Evolutionary conservation across 164 flowering plant genomes (phyloP).

Genomic region (Kalanchoe fedtschenkoi): DNA sequence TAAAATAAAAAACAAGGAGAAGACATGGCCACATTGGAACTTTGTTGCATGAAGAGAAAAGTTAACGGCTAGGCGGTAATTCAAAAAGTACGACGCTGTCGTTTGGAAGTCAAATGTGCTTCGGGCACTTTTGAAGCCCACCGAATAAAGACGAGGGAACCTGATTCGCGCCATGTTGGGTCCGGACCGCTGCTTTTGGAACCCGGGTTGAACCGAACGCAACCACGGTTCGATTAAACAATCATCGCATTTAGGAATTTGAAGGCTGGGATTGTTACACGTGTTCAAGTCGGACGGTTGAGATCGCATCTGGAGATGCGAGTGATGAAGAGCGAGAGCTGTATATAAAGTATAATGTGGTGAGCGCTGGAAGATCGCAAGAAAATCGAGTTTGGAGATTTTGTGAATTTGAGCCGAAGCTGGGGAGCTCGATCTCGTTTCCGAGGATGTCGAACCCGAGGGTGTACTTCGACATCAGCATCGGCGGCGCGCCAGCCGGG

Average conservation of each 20-base stretch:
- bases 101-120: neutral
- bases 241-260: neutral
- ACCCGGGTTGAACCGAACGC: neutral
- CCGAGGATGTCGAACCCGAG: constrained; percentile 1
- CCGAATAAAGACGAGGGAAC: neutral
- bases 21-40: no score
- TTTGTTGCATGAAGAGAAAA: no score
- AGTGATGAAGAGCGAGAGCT: neutral
- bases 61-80: no score
- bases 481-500: constrained; percentile 2
- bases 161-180: neutral
- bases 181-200: neutral
- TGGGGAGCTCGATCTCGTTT: neutral
- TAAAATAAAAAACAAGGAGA: no score
- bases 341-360: neutral
- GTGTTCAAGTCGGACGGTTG: neutral
- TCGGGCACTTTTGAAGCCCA: neutral
- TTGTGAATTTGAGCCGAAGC: no score
- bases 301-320: neutral
- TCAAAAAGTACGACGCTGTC: neutral
- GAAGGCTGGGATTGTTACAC: neutral
- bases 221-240: neutral
- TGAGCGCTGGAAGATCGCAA: neutral
- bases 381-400: neutral
- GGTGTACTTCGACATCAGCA: constrained; percentile 2